Base-by-base conservation (phyloP, 352 stramenopile genomes). In the Pythium pectinolyticum region DNA sequence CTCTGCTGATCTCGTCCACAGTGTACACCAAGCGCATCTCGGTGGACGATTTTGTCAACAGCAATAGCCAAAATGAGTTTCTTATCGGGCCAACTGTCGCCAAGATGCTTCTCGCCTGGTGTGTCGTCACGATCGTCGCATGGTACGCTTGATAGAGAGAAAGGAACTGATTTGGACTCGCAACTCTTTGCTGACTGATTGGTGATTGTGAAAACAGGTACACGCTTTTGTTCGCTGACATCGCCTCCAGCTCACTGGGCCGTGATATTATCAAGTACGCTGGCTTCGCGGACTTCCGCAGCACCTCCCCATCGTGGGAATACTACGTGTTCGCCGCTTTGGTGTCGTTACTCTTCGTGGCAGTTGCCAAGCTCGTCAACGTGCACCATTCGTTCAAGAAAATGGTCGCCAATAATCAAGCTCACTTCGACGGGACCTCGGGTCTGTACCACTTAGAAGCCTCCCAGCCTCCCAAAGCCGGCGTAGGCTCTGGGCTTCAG, bases 271-370 rank as follows among this genome's bases (percentile, higher is more conserved):
- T 74, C 28, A 75, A 78, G 20, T 89, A 90, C 45, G 68, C 72
- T 5, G 84, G 84, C 0, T 90, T 90, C 37, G 70, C 66, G 9
- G 73, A 89, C 57, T 89, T 92, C 56, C 71, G 72, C 19, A 62
- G 60, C 1, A 58, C 49, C 8, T 63, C 68, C 19, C 70, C 82
- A 19, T 47, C 55, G 6, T 92, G 86, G 82, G 68, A 82, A 59
- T 84, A 86, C 61, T 95, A 86, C 52, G 73, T 92, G 46, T 90
- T 89, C 45, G 77, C 80, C 6, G 54, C 45, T 0, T 77, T 81
- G 20, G 66, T 89, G 27, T 66, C 86, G 41, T 52, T 92, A 34
- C 69, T 95, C 5, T 86, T 91, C 19, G 43, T 88, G 14, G 78
- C 67, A 56, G 75, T 69, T 25, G 70, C 83, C 11, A 88, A 92